Percentiles rank a stretch among this genome's conserved stretches.
Evolutionary conservation across 1,284 basidiomycete species (phyloP).

Genomic region (Austroboletus novae-zelandiae): DNA sequence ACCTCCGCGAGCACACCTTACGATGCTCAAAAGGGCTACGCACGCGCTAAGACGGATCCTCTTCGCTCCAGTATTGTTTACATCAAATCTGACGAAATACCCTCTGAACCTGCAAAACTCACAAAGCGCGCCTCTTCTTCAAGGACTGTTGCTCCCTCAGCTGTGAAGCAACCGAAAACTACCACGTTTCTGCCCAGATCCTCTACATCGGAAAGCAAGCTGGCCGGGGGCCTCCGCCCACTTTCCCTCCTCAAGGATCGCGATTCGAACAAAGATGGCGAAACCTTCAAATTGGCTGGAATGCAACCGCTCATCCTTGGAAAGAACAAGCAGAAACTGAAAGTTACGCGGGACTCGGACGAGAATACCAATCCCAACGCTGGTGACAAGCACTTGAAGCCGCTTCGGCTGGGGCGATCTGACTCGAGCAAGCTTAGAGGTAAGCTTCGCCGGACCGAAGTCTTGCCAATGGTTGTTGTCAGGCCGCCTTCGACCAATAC

Average conservation of each 20-base stretch:
- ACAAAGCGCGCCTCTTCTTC: constrained; percentile 28
- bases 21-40: constrained; percentile 38
- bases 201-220: constrained; percentile 29
- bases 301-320: constrained; percentile 54
- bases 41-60: constrained; percentile 35
- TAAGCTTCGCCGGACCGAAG: constrained; percentile 39
- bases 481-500: constrained; percentile 40
- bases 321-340: constrained; percentile 46
- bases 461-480: constrained; percentile 44
- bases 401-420: constrained; percentile 54
- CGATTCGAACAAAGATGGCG: constrained; percentile 37
- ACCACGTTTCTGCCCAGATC: constrained; percentile 45
- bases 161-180: constrained; percentile 49
- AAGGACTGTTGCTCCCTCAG: constrained; percentile 42
- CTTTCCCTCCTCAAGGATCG: constrained; percentile 64
- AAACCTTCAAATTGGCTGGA: constrained; percentile 22
- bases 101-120: constrained; percentile 8
- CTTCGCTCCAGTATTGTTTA: constrained; percentile 61
- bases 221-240: constrained; percentile 50
- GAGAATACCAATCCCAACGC: constrained; percentile 43
- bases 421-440: constrained; percentile 61
- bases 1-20: constrained; percentile 63
- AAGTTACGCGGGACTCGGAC: constrained; percentile 44
- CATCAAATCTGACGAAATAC: constrained; percentile 51
- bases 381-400: constrained; percentile 46